Evolutionary conservation across 768 basidiomycete genomes (phyloP), one percentile per base, ranked within the genome.

Genomic region (Asterophora lycoperdoides): DNA sequence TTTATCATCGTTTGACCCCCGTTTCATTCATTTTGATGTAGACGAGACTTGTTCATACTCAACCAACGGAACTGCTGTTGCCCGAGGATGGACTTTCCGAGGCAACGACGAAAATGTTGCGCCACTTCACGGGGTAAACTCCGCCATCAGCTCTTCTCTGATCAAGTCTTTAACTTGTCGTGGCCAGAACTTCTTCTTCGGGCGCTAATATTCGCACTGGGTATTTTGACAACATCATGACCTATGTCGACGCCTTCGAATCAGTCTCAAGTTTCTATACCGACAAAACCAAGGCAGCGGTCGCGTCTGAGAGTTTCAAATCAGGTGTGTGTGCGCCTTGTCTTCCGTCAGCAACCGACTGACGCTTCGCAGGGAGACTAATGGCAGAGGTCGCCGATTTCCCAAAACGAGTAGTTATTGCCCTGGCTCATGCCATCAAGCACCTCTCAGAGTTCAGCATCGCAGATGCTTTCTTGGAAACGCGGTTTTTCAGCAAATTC

Each of bases 11-110:
- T 41, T 20, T 13, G 7, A 9, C 3, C 1, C 26, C 23, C 26
- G 8, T 6, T 5, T 26, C 3, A 26, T 15, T 8, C n/a, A n/a
- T n/a, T 8, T 26, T 4, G 14, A 13, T 2, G 14, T 15, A 96
- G 88, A 97, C 94, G 0, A 74, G 95, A 37, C 74, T 99, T 53
- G 81, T 86, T 2, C 93, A 99, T 62, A 78, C 83, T 17, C 80
- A 79, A 53, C 95, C 95, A 4, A 75, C 83, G 1, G 95, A 97
- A 56, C 66, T 98, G 1, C 71, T 96, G 1, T 62, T 93, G 9
- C 83, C 83, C 5, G 64, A 71, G 43, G 57, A 67, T 6, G 78
- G 75, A 3, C 61, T 95, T 23, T 88, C 83, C 44, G 76, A 76
- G 33, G 69, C 80, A 18, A 93, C 89, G 1, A 79, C 81, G 52